Evolutionary conservation across 495 filamentous ascomycete genomes (phyloP).

Genomic region (Neurospora sp.): DNA sequence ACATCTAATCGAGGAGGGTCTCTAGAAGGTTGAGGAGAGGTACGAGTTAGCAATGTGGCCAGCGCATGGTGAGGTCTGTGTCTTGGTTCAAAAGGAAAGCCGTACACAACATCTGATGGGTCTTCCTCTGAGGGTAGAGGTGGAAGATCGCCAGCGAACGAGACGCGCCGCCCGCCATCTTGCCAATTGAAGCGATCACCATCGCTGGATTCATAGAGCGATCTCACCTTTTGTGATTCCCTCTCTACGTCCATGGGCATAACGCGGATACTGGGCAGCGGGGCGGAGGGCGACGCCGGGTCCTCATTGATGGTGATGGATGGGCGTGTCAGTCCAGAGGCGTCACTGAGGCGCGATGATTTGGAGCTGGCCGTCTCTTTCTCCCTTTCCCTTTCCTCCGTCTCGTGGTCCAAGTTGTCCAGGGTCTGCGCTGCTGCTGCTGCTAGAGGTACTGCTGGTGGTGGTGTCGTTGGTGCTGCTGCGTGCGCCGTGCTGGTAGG

Average conservation of each 20-base stretch:
- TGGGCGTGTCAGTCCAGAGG: background rate
- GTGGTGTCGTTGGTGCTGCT: background rate
- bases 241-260: constrained; percentile 74
- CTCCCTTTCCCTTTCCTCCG: background rate
- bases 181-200: constrained; percentile 39
- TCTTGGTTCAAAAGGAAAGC: constrained; percentile 31
- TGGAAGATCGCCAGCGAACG: constrained; percentile 30
- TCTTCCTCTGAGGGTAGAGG: constrained; percentile 34
- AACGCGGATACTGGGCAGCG: constrained; percentile 38
- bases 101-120: constrained; percentile 41
- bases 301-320: constrained; percentile 4
- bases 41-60: background rate
- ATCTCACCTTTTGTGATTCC: constrained; percentile 78
- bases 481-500: background rate
- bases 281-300: constrained; percentile 6
- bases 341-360: background rate
- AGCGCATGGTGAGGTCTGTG: constrained; percentile 21
- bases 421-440: background rate
- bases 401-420: background rate
- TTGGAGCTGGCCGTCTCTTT: background rate
- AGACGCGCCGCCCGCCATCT: constrained; percentile 40
- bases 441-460: background rate
- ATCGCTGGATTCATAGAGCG: constrained; percentile 80
- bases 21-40: constrained; percentile 5
- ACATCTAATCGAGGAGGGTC: constrained; percentile 8